Evolutionary conservation across 2,329 filamentous ascomycete genomes (phyloP).

Genomic region (Fusarium lyarnte): DNA sequence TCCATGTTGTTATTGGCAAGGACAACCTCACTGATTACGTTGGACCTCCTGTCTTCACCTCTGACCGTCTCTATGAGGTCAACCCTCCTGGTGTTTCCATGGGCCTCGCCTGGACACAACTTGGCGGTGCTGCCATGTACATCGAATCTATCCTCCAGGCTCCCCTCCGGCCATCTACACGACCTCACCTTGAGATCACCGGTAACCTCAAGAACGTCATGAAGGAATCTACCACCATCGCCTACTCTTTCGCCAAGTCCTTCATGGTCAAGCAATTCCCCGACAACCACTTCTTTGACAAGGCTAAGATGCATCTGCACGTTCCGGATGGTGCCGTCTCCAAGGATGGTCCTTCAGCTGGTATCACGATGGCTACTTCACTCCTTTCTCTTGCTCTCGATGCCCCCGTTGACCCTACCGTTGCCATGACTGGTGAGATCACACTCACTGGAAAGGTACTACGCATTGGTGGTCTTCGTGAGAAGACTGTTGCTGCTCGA

Average conservation of each 20-base stretch:
- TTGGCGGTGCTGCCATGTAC: conserved; percentile 96
- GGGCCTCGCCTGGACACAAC: conserved; percentile 97
- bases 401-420: conserved; percentile 79
- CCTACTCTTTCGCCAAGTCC: conserved; percentile 95
- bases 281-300: conserved; percentile 94
- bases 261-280: conserved; percentile 86
- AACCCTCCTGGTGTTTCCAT: conserved; percentile 95
- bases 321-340: conserved; percentile 95
- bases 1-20: conserved; percentile 87
- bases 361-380: conserved; percentile 98
- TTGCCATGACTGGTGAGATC: conserved; percentile 98
- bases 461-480: conserved; percentile 89
- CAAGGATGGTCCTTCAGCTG: conserved; percentile 92
- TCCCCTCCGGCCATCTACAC: conserved; percentile 76
- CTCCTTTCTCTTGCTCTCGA: conserved; percentile 87
- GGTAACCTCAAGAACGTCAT: conserved; percentile 96
- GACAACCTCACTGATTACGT: conserved; percentile 97
- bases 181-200: conserved; percentile 86
- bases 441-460: conserved; percentile 97
- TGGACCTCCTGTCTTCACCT: conserved; percentile 93
- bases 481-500: conserved; percentile 96
- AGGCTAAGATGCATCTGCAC: conserved; percentile 93
- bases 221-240: conserved; percentile 96
- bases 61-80: conserved; percentile 92
- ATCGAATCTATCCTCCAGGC: conserved; percentile 96